Percentiles rank a stretch among this genome's conserved stretches.
Evolutionary conservation across 164 flowering plant genomes (phyloP).

Genomic region (Aristolochia californica): DNA sequence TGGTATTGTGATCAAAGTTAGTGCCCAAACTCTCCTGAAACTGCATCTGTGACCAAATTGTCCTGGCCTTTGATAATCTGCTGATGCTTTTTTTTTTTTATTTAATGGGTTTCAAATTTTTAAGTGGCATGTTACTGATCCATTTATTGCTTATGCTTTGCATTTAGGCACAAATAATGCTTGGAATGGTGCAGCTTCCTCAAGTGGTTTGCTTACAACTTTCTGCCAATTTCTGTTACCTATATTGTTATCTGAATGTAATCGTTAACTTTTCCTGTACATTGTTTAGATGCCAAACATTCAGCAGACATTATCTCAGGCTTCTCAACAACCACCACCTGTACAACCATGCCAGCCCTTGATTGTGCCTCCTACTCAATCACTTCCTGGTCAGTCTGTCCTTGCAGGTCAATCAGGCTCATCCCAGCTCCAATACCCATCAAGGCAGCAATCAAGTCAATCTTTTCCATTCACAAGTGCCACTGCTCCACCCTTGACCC

Average conservation of each 20-base stretch:
- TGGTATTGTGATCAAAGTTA: too few relatives aligned
- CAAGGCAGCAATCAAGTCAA: constrained; percentile 34
- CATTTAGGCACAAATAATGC: constrained; percentile 98
- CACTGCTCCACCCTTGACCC: constrained; percentile 21
- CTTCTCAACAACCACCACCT: constrained; percentile 27
- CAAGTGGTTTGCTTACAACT: constrained; percentile 41
- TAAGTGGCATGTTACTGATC: too few relatives aligned
- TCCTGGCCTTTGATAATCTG: too few relatives aligned
- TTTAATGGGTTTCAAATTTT: too few relatives aligned
- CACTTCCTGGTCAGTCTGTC: constrained; percentile 28
- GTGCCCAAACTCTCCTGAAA: too few relatives aligned
- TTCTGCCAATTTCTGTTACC: neutral
- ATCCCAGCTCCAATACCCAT: constrained; percentile 27
- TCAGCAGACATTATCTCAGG: constrained; percentile 40
- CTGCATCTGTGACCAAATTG: too few relatives aligned
- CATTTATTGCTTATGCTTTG: neutral
- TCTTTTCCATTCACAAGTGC: constrained; percentile 26
- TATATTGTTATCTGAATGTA: too few relatives aligned
- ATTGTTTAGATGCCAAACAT: constrained; percentile 42
- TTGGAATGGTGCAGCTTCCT: constrained; percentile 91
- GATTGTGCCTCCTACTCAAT: constrained; percentile 15
- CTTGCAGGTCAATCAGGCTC: constrained; percentile 37
- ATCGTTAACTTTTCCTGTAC: neutral
- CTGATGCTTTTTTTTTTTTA: too few relatives aligned
- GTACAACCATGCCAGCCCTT: constrained; percentile 33